Percentiles rank a stretch among this genome's conserved stretches.
Conservation (phyloP, 2,329 filamentous ascomycete genomes). For the Lachnellula hyalina region DNA sequence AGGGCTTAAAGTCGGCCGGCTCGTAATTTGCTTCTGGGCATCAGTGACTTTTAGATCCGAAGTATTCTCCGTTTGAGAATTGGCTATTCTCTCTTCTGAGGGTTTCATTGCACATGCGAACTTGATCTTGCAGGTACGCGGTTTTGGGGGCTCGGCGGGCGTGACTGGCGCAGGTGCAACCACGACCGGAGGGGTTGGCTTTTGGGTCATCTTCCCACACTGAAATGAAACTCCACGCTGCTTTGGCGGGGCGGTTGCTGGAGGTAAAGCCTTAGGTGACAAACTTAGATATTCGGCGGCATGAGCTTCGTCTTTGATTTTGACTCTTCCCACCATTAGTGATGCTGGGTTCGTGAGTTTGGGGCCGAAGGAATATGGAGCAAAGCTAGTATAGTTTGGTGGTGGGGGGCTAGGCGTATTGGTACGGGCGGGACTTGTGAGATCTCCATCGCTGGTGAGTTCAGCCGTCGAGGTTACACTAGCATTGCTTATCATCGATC, state of each 20-base stretch:
- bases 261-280: constrained; percentile 43
- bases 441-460: constrained; percentile 87
- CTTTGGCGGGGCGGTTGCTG: constrained; percentile 60
- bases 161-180: constrained; percentile 31
- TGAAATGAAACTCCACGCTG: constrained; percentile 93
- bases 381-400: constrained; percentile 42
- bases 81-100: constrained; percentile 30
- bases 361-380: constrained; percentile 22
- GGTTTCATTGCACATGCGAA: constrained; percentile 62
- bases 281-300: constrained; percentile 15
- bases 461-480: constrained; percentile 83
- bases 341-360: constrained; percentile 15
- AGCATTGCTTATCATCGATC: constrained; percentile 69
- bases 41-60: constrained; percentile 16
- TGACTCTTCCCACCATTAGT: constrained; percentile 8
- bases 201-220: constrained; percentile 44
- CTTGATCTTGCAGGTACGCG: constrained; percentile 61
- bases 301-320: constrained; percentile 6
- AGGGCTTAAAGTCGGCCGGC: constrained; percentile 25
- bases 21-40: constrained; percentile 10
- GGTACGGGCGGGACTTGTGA: constrained; percentile 84
- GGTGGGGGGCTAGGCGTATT: constrained; percentile 86
- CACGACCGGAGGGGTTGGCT: constrained; percentile 33
- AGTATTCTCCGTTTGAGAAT: constrained; percentile 5
- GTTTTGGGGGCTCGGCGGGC: constrained; percentile 35